phyloP scores from a whole-genome alignment of 129 eudicot genomes.

The Artemisia argyi region DNA sequence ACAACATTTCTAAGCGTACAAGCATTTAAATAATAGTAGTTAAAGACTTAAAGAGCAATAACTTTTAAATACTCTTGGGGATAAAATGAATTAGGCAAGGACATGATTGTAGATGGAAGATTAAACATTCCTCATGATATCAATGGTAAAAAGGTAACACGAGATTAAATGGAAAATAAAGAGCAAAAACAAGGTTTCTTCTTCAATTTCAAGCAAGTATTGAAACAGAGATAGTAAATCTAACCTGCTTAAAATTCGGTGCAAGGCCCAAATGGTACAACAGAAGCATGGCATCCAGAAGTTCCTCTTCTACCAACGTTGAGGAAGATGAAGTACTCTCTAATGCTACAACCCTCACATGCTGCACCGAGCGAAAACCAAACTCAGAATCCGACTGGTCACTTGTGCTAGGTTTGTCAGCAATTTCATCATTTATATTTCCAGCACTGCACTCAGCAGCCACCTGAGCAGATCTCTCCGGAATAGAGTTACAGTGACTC shows the following conservation, averaged over 20 bases:
- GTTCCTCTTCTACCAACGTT: slow-evolving; percentile 91
- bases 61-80: background rate
- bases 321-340: slow-evolving; percentile 70
- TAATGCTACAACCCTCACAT: slow-evolving; percentile 57
- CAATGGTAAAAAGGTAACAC: background rate
- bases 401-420: slow-evolving; percentile 96
- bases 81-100: slow-evolving; percentile 5
- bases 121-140: background rate
- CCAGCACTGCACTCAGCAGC: slow-evolving; percentile 79
- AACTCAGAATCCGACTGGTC: slow-evolving; percentile 85
- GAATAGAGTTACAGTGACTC: slow-evolving; percentile 68
- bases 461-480: slow-evolving; percentile 92
- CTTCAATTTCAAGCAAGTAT: slow-evolving; percentile 11
- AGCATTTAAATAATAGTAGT: background rate
- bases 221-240: slow-evolving; percentile 1
- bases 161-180: background rate
- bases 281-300: slow-evolving; percentile 91
- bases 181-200: slow-evolving; percentile 17
- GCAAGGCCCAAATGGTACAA: slow-evolving; percentile 93
- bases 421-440: slow-evolving; percentile 82
- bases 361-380: slow-evolving; percentile 70
- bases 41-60: background rate
- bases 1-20: background rate
- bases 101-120: background rate
- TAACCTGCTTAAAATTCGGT: slow-evolving; percentile 92